These are phyloP conservation scores for Lentinula detonsa DNA, from an alignment of 768 basidiomycete genomes.

Conservation along the genomic window DNA sequence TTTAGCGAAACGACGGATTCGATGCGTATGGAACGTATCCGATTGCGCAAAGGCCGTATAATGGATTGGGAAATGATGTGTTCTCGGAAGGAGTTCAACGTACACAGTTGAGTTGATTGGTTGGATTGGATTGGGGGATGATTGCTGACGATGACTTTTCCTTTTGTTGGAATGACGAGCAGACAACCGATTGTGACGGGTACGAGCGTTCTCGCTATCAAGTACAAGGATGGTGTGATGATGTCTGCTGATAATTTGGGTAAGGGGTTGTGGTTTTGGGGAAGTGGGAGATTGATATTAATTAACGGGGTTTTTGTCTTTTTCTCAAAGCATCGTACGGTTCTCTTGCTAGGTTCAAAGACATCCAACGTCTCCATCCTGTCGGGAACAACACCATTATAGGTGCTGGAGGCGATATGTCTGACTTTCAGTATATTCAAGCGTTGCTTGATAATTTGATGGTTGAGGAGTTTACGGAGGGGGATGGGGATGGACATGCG, in stretches of 20 bases:
- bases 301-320: no score
- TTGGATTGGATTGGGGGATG: neutral
- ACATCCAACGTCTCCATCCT: conserved; percentile 80
- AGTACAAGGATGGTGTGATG: conserved; percentile 96
- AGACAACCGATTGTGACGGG: conserved; percentile 96
- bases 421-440: conserved; percentile 94
- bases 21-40: conserved; percentile 80
- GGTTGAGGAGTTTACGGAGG: conserved; percentile 71
- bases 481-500: conserved; percentile 83
- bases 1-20: conserved; percentile 64
- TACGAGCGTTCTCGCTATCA: conserved; percentile 91
- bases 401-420: conserved; percentile 95
- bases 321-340: conserved; percentile 78
- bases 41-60: conserved; percentile 52
- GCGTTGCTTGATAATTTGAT: conserved; percentile 70
- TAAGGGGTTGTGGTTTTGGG: conserved; percentile 24
- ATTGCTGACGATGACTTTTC: neutral
- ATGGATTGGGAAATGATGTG: conserved; percentile 40
- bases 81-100: conserved; percentile 66
- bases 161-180: neutral
- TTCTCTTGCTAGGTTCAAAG: conserved; percentile 94
- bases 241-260: conserved; percentile 98
- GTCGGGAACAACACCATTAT: conserved; percentile 83
- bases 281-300: no score
- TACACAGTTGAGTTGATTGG: conserved; percentile 57